phyloP scores from a whole-genome alignment of 2,329 filamentous ascomycete species.

The Fusarium mangiferae region DNA sequence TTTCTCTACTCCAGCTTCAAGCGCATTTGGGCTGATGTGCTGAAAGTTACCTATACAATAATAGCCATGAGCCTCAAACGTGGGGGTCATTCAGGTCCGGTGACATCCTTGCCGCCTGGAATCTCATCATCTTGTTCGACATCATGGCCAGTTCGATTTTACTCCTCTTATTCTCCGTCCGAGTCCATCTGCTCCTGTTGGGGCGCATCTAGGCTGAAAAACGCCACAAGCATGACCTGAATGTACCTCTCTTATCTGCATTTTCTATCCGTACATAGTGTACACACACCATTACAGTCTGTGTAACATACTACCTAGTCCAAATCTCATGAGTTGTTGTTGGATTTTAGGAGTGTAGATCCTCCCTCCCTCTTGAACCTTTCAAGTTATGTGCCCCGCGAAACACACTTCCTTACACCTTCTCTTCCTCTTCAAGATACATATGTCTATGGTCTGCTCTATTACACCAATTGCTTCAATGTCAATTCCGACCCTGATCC shows the following conservation, averaged over 20 bases:
- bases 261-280: conserved; percentile 4
- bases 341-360: background rate
- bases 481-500: background rate
- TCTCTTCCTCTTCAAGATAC: background rate
- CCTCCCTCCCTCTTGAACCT: background rate
- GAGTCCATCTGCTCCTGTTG: conserved; percentile 18
- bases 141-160: background rate
- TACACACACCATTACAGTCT: background rate
- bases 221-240: conserved; percentile 11
- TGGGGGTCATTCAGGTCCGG: background rate
- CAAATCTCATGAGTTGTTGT: background rate
- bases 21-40: background rate
- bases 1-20: background rate
- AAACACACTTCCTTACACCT: background rate
- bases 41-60: background rate
- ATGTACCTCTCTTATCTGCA: conserved; percentile 8
- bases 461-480: conserved; percentile 20
- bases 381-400: background rate
- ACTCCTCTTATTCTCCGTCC: background rate
- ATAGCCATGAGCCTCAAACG: conserved; percentile 1
- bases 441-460: conserved; percentile 2
- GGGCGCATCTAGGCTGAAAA: conserved; percentile 21
- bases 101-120: background rate
- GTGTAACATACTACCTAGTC: background rate
- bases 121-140: background rate